Evolutionary conservation across 345 rosid genomes (phyloP).

Genomic region (Eucalyptus shirleyi): DNA sequence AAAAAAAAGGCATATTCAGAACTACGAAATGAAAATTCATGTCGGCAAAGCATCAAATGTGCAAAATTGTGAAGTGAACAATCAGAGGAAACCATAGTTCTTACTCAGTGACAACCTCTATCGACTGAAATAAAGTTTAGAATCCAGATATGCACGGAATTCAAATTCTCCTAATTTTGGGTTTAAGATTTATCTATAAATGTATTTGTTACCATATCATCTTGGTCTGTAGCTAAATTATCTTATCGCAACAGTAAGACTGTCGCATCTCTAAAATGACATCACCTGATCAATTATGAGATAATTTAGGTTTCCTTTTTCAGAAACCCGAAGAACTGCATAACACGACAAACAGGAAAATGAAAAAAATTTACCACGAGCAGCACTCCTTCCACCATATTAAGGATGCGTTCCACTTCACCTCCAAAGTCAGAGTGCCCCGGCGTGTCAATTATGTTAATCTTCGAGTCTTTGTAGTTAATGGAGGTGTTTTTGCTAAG

Average conservation of each 20-base stretch:
- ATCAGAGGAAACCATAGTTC: not conserved
- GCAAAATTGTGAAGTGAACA: not conserved
- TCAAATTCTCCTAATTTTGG: not conserved
- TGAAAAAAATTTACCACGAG: conserved; percentile 58
- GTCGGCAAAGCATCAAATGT: not conserved
- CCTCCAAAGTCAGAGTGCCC: conserved; percentile 99
- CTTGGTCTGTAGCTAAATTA: not conserved
- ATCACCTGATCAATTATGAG: not conserved
- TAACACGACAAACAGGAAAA: not conserved
- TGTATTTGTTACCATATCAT: not conserved
- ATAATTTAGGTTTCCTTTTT: not conserved
- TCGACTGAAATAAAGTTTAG: not conserved
- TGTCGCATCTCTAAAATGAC: not conserved
- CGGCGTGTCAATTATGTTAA: conserved; percentile 94
- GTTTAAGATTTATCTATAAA: not conserved
- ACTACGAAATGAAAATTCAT: not conserved
- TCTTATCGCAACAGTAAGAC: not conserved
- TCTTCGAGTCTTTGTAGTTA: conserved; percentile 72
- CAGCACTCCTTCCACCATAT: conserved; percentile 99
- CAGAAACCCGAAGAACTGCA: not conserved
- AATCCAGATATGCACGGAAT: not conserved
- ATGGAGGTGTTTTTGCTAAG: conserved; percentile 96
- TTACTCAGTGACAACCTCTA: not conserved
- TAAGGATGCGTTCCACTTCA: conserved; percentile 96
- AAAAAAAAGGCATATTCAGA: not conserved